Conservation (phyloP, 1,284 basidiomycete species). For the Apiotrichum gracile region DNA sequence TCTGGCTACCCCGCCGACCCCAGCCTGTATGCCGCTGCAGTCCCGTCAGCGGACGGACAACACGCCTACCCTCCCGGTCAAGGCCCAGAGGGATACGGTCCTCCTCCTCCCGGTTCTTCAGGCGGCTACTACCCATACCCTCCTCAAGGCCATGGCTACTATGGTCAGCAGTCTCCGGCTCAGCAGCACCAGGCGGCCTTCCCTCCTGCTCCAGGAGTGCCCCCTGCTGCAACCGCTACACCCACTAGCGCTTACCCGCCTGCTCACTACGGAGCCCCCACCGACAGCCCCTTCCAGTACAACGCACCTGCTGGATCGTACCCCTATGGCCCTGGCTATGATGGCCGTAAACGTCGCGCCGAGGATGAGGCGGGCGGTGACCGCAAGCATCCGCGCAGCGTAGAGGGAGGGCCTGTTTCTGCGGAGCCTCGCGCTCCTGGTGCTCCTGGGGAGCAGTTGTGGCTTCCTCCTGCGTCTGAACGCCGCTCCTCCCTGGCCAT, state of each 20-base stretch:
- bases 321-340: conserved; percentile 21
- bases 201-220: conserved; percentile 1
- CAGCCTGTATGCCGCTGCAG: conserved; percentile 25
- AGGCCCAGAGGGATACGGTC: conserved; percentile 19
- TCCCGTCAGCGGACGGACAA: conserved; percentile 18
- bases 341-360: conserved; percentile 32
- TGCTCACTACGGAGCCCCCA: conserved; percentile 10
- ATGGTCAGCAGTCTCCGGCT: conserved; percentile 18
- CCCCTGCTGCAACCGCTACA: conserved; percentile 2
- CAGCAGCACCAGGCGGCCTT: conserved; percentile 11
- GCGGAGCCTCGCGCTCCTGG: conserved; percentile 6
- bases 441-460: conserved; percentile 25
- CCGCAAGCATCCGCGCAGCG: conserved; percentile 16
- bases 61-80: conserved; percentile 17
- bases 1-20: conserved; percentile 25
- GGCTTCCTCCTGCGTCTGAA: conserved; percentile 39
- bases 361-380: conserved; percentile 25
- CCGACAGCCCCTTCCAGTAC: conserved; percentile 45
- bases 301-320: conserved; percentile 29
- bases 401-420: conserved; percentile 2
- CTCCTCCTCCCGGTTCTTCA: conserved; percentile 26
- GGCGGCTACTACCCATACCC: conserved; percentile 26
- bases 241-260: conserved; percentile 12
- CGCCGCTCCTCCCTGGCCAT: conserved; percentile 40
- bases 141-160: conserved; percentile 21